These are phyloP conservation scores for Termitomyces sp. DNA, from an alignment of 768 basidiomycete species.

Conservation along the genomic window DNA sequence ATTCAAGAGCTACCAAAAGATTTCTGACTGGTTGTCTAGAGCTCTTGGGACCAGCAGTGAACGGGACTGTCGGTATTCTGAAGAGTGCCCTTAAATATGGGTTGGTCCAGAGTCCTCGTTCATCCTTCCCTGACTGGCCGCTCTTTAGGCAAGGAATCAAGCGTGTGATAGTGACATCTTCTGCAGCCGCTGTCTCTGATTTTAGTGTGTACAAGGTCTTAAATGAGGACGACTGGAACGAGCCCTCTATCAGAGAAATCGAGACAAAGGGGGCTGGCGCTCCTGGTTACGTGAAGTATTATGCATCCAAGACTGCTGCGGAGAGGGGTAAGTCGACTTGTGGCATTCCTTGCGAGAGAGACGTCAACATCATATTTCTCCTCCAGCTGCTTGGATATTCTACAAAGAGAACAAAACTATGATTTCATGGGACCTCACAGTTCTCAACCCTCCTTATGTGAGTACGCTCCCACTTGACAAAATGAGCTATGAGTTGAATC, in stretches of 20 bases:
- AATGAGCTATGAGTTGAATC: not conserved
- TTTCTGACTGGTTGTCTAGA: constrained; percentile 30
- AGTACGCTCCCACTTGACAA: not conserved
- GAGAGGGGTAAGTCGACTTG: constrained; percentile 38
- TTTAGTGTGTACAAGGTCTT: constrained; percentile 23
- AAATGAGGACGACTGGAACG: constrained; percentile 58
- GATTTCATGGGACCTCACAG: constrained; percentile 48
- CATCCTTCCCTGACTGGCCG: too few relatives aligned
- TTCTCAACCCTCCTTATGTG: constrained; percentile 51
- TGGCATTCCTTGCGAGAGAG: too few relatives aligned
- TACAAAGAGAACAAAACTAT: constrained; percentile 30
- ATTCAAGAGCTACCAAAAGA: too few relatives aligned
- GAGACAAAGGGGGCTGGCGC: constrained; percentile 47
- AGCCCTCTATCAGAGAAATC: constrained; percentile 40
- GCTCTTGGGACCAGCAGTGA: constrained; percentile 68
- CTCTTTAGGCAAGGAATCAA: constrained; percentile 29
- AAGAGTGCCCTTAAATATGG: constrained; percentile 51
- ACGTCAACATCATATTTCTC: too few relatives aligned
- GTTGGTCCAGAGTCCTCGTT: constrained; percentile 28
- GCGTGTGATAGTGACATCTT: constrained; percentile 61
- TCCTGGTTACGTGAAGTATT: constrained; percentile 4
- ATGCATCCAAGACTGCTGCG: constrained; percentile 53
- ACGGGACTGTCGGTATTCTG: constrained; percentile 54
- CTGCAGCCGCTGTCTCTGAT: constrained; percentile 42
- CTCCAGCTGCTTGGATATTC: constrained; percentile 37